Evolutionary conservation across 768 basidiomycete genomes (phyloP), one percentile per base, ranked within the genome.

Genomic region (Auricularia sp.): DNA sequence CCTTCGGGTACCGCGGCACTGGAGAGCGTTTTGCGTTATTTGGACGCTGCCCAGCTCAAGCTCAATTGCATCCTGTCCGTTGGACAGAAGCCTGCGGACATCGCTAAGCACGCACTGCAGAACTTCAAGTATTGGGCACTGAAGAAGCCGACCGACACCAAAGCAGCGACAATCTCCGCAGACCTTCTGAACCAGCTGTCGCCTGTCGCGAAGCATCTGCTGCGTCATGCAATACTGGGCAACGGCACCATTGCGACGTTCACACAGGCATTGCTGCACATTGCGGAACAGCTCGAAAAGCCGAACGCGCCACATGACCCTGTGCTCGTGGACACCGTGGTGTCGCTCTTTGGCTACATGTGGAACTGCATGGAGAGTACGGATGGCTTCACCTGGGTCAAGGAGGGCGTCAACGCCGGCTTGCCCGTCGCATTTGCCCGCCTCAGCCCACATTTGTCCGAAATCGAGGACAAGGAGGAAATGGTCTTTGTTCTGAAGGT

Each of bases 311-410:
- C 68, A 1, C 24, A 29, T 8, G 68, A 69, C 21, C 66, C 39
- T 14, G 68, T 42, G 21, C 68, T 75, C 7, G 64, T 75, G 4
- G 70, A 72, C 24, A 70, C 72, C 11, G 68, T 75, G 63, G 66
- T 75, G 10, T 67, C 73, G 13, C 68, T 68, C 0, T 72, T 78
- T 45, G 74, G 72, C 3, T 76, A 73, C 65, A 69, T 77, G 10
- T 63, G 66, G 13, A 78, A 78, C 69, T 76, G 73, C 62, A 69
- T 77, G 36, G 73, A 77, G 63, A 74, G 76, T 0, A 75, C 75
- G 4, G 76, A 77, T 61, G 77, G 77, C 18, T 76, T 77, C 65
- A 75, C 74, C 1, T 78, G 76, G 76, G 73, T 77, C 4, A 67
- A 64, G 0, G 72, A 76, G 67, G 68, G 74, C 16, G 62, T 78